Percentiles rank a stretch among this genome's conserved stretches.
These are phyloP conservation scores for Tagetes erecta DNA, from an alignment of 129 eudicot genomes.

Conservation along the genomic window DNA sequence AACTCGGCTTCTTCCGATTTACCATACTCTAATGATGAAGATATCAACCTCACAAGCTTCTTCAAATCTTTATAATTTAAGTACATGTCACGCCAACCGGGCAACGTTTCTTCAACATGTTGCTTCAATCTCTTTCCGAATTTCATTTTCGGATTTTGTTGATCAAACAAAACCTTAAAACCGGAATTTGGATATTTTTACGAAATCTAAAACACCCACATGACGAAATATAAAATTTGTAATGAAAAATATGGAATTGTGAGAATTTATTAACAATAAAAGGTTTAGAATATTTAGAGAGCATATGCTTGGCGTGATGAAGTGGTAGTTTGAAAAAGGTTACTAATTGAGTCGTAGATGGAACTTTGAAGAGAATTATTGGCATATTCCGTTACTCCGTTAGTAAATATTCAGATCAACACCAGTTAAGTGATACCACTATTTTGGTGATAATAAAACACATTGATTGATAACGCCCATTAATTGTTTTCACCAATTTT, in stretches of 20 bases:
- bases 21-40: constrained; percentile 50
- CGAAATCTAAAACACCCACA: constrained; percentile 23
- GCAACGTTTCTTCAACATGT: constrained; percentile 75
- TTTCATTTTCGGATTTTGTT: constrained; percentile 46
- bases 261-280: constrained; percentile 40
- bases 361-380: constrained; percentile 33
- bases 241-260: background rate
- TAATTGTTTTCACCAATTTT: background rate
- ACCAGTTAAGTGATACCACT: constrained; percentile 16
- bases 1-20: constrained; percentile 68
- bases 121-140: constrained; percentile 85
- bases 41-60: constrained; percentile 60
- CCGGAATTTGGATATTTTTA: constrained; percentile 1
- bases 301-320: constrained; percentile 94
- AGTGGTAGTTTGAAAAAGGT: constrained; percentile 58
- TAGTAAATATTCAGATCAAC: constrained; percentile 31
- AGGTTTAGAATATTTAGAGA: constrained; percentile 60
- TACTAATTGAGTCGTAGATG: constrained; percentile 41
- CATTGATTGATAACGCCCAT: background rate
- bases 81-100: constrained; percentile 79
- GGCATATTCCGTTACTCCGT: constrained; percentile 82
- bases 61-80: constrained; percentile 78
- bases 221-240: constrained; percentile 9
- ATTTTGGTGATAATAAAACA: constrained; percentile 17
- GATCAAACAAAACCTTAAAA: constrained; percentile 16